phyloP scores from a whole-genome alignment of 2,329 filamentous ascomycete species.

The Paecilomyces sp. region DNA sequence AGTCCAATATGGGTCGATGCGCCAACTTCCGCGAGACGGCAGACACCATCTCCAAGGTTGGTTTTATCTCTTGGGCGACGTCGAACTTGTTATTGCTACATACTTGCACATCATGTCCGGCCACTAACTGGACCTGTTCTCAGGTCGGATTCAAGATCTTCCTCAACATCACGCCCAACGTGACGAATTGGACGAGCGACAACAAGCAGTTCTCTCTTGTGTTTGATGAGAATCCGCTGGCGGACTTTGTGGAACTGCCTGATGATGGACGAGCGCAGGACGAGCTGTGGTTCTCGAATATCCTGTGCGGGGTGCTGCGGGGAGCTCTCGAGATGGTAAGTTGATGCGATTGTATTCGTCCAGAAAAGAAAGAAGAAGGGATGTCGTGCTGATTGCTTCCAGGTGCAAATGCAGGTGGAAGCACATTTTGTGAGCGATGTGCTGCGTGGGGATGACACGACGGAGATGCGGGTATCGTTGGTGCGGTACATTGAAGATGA shows the following conservation, averaged over 20 bases:
- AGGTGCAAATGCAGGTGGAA: constrained; percentile 95
- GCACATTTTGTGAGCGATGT: constrained; percentile 94
- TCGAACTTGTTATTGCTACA: not conserved
- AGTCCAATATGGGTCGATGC: constrained; percentile 84
- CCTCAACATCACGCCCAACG: constrained; percentile 86
- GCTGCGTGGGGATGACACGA: constrained; percentile 86
- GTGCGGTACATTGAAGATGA: constrained; percentile 96
- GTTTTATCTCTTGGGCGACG: constrained; percentile 1
- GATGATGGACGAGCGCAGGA: constrained; percentile 94
- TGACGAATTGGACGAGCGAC: constrained; percentile 94
- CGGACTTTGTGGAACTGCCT: constrained; percentile 94
- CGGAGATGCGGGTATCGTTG: constrained; percentile 90
- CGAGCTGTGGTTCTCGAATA: constrained; percentile 97
- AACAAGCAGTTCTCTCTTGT: constrained; percentile 94
- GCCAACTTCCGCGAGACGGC: constrained; percentile 92
- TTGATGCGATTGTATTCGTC: not conserved
- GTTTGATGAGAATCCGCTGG: constrained; percentile 94
- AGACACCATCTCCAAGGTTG: constrained; percentile 88
- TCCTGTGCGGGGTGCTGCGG: constrained; percentile 84
- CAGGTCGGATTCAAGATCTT: constrained; percentile 99
- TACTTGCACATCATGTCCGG: not conserved
- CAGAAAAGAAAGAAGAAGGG: not conserved
- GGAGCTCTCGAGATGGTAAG: constrained; percentile 91
- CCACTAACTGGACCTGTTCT: not conserved
- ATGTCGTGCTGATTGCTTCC: constrained; percentile 8